phyloP scores from a whole-genome alignment of 345 rosid genomes.

The Brassica nigra region DNA sequence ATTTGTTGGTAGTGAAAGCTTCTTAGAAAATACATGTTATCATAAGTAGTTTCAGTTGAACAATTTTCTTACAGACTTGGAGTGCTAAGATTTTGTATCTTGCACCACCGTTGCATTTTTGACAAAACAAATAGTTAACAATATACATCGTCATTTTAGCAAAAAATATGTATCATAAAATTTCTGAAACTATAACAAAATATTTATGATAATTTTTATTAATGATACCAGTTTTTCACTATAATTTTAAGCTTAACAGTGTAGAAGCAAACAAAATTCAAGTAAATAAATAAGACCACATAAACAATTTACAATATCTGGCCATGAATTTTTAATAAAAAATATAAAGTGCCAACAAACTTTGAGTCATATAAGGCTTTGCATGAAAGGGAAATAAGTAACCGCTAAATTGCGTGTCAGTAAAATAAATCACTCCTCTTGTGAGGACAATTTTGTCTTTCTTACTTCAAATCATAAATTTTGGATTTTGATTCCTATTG shows the following conservation, averaged over 20 bases:
- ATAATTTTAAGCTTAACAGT: background rate
- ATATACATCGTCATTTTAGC: background rate
- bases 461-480: background rate
- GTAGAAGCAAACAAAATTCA: background rate
- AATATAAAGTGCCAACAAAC: slow-evolving; percentile 1
- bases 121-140: background rate
- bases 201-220: background rate
- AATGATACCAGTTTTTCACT: background rate
- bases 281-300: background rate
- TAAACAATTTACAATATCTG: background rate
- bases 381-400: slow-evolving; percentile 11
- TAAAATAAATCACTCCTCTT: background rate
- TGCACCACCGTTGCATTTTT: background rate
- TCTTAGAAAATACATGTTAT: slow-evolving; percentile 29
- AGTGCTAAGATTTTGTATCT: background rate
- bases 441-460: background rate
- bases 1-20: slow-evolving; percentile 39
- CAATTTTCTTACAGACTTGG: background rate
- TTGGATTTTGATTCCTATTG: too few relatives aligned
- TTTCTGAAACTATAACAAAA: background rate
- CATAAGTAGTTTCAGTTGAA: background rate
- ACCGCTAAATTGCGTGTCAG: background rate
- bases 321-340: background rate
- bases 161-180: background rate
- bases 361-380: background rate